Base-by-base conservation (phyloP, 2,329 filamentous ascomycete genomes). In the Capronia americana region DNA sequence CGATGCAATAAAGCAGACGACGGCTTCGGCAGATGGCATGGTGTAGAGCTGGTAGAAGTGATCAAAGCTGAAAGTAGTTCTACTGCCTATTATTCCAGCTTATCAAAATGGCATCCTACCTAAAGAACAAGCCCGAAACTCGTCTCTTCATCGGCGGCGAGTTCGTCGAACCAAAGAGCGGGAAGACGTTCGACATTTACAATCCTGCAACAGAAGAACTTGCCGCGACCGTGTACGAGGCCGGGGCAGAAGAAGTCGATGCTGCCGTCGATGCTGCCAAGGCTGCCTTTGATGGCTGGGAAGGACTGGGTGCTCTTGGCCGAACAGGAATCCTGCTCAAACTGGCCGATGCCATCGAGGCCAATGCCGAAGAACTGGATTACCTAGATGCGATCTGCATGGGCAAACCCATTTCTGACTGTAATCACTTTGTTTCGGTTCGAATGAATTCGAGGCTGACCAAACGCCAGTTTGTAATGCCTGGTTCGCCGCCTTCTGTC, bases 341-440 rank as follows among this genome's bases (percentile, higher is more conserved):
- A 57, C 76, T 83, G n/a, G 78, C 78, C 38, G 77, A 81, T 10
- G 73, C 76, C 7, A 72, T 85, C 26, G 72, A 76, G 28, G 72
- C 75, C 1, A 77, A 84, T 51, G 74, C 75, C 7, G 76, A 80
- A 1, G 78, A 82, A 56, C 75, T 87, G 55, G 74, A 78, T 12
- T 76, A 78, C 30, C 75, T 85, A 7, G 73, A 85, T 38, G 78
- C 78, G 68, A 77, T 75, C 59, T 83, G 86, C 74, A 82, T 82
- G 23, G 84, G 85, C 14, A 86, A 86, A 73, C 84, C 84, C 24
- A 26, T 51, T 44, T 14, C 41, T 44, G 10, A 28, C 41, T 20
- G 20, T 46, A 46, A 46, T 20, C 14, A 46, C 20, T 46, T 46
- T 46, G 8, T 46, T 28, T 28, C 28, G 3, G 28, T 28, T 3